These are phyloP conservation scores for Arxiozyma bovina DNA, from an alignment of 1,139 yeast genomes.

Conservation along the genomic window DNA sequence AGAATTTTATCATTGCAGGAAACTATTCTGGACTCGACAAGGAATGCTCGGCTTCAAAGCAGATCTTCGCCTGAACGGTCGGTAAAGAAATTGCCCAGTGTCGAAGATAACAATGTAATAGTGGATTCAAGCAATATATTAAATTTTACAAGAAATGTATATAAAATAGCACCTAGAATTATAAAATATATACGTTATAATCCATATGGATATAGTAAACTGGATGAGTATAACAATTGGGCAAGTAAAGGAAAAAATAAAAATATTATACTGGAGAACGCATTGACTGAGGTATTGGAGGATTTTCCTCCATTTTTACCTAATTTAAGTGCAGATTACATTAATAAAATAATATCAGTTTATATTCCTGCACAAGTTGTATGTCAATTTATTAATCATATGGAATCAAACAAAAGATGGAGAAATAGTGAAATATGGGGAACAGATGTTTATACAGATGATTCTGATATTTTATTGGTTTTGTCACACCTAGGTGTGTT, in stretches of 20 bases:
- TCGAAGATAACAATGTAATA: not conserved
- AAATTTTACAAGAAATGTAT: conserved; percentile 11
- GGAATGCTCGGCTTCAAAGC: conserved; percentile 6
- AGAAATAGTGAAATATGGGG: conserved; percentile 74
- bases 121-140: conserved; percentile 16
- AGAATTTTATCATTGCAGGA: conserved; percentile 29
- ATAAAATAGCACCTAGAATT: conserved; percentile 9
- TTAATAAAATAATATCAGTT: not conserved
- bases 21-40: conserved; percentile 26
- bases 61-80: not conserved
- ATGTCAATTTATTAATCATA: conserved; percentile 19
- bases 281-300: not conserved
- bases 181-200: conserved; percentile 21
- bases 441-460: conserved; percentile 85
- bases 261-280: not conserved
- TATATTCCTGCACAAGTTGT: not conserved
- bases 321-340: not conserved
- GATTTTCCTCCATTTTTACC: conserved; percentile 26
- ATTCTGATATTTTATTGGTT: conserved; percentile 71
- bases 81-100: not conserved
- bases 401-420: conserved; percentile 19
- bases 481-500: conserved; percentile 68
- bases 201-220: conserved; percentile 8
- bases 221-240: not conserved
- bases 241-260: not conserved